Conservation (phyloP, 768 basidiomycete species). For the Pholiota conissans region DNA sequence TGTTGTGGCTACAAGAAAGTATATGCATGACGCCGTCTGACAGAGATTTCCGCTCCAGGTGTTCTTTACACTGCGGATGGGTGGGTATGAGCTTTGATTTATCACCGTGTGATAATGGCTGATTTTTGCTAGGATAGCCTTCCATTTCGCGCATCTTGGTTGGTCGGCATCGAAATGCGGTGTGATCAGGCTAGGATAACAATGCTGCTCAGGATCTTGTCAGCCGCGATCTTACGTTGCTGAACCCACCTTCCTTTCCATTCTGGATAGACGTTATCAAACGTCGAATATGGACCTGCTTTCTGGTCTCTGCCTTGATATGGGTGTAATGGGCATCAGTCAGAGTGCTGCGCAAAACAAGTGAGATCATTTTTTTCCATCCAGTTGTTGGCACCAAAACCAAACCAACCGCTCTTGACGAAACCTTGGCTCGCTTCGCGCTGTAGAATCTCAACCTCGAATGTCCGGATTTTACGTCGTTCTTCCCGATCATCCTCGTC, state of each 20-base stretch:
- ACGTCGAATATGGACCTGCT: constrained; percentile 9
- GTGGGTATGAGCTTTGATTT: constrained; percentile 9
- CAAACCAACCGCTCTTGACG: neutral
- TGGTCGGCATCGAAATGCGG: constrained; percentile 11
- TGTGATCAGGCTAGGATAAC: constrained; percentile 1
- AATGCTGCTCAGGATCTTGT: neutral
- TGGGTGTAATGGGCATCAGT: constrained; percentile 11
- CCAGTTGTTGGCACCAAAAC: neutral
- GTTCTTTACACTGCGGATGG: constrained; percentile 4
- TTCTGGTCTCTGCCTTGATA: neutral
- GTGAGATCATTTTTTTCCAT: constrained; percentile 6
- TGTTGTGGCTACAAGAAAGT: constrained; percentile 3
- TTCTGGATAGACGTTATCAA: constrained; percentile 2
- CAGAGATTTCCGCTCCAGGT: constrained; percentile 10
- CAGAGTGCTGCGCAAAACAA: constrained; percentile 14
- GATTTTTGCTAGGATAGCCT: constrained; percentile 1
- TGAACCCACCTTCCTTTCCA: constrained; percentile 2
- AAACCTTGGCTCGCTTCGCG: constrained; percentile 3
- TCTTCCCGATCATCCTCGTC: constrained; percentile 8
- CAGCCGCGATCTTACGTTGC: constrained; percentile 13
- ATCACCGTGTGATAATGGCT: constrained; percentile 18
- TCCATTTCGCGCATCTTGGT: constrained; percentile 8
- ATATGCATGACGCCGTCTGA: constrained; percentile 10
- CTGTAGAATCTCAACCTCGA: constrained; percentile 13
- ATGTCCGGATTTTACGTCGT: constrained; percentile 6